Evolutionary conservation across 768 basidiomycete genomes (phyloP).

Genomic region (Cystofilobasidium macerans): DNA sequence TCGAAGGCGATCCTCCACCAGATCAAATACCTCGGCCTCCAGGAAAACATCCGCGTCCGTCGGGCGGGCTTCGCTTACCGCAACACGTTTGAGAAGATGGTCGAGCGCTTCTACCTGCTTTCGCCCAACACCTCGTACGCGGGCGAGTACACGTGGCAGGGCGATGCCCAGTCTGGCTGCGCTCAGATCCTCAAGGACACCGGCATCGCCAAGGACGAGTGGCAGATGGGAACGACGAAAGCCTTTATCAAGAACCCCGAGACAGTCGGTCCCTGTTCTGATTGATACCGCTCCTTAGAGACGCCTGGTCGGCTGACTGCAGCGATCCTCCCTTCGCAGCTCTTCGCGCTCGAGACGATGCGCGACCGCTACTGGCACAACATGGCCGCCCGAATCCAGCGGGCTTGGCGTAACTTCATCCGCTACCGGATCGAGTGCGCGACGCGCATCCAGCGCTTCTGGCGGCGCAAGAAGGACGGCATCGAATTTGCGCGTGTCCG

Average conservation of each 20-base stretch:
- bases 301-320: background rate
- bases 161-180: slow-evolving; percentile 81
- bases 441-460: slow-evolving; percentile 88
- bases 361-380: slow-evolving; percentile 99
- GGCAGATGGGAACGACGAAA: slow-evolving; percentile 99
- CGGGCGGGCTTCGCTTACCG: slow-evolving; percentile 91
- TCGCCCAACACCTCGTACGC: slow-evolving; percentile 94
- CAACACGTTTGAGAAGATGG: slow-evolving; percentile 98
- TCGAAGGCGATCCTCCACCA: slow-evolving; percentile 91
- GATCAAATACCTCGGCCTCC: slow-evolving; percentile 95
- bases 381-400: slow-evolving; percentile 93
- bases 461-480: slow-evolving; percentile 94
- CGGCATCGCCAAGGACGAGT: slow-evolving; percentile 90
- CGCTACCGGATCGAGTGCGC: slow-evolving; percentile 93
- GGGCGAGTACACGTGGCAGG: slow-evolving; percentile 94
- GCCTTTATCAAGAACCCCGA: slow-evolving; percentile 99
- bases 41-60: slow-evolving; percentile 96
- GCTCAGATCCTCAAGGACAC: slow-evolving; percentile 86
- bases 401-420: slow-evolving; percentile 91
- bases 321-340: slow-evolving; percentile 42
- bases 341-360: slow-evolving; percentile 97
- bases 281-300: slow-evolving; percentile 6
- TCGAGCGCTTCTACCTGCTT: slow-evolving; percentile 90
- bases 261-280: slow-evolving; percentile 51
- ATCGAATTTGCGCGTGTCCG: slow-evolving; percentile 78